A percentile compares a stretch with the other conserved stretches of the same genome.
Conservation (phyloP, 2,329 filamentous ascomycete species). For the Hypoxylon sp. region DNA sequence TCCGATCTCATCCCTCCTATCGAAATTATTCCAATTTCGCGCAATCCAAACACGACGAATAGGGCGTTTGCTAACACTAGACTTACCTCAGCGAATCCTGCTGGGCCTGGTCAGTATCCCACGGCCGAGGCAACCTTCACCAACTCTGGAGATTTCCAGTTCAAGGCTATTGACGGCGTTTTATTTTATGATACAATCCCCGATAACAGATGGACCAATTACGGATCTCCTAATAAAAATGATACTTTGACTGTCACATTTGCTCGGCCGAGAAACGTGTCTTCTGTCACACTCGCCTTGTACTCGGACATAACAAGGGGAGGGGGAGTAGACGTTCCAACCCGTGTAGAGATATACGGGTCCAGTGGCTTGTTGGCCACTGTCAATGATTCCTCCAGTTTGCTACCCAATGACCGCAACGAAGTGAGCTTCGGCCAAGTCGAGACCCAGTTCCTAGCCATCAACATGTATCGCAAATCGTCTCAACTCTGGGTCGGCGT, state of each 20-base stretch:
- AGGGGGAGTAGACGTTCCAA: slow-evolving; percentile 51
- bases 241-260: slow-evolving; percentile 54
- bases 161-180: slow-evolving; percentile 59
- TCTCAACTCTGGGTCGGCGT: slow-evolving; percentile 48
- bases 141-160: slow-evolving; percentile 52
- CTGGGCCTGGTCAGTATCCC: slow-evolving; percentile 53
- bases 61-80: slow-evolving; percentile 10
- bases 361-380: slow-evolving; percentile 41
- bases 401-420: slow-evolving; percentile 50
- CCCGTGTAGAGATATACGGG: slow-evolving; percentile 49
- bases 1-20: background rate
- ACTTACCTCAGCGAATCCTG: slow-evolving; percentile 52
- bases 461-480: slow-evolving; percentile 49
- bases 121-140: slow-evolving; percentile 55
- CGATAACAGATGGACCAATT: slow-evolving; percentile 58
- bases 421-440: slow-evolving; percentile 47
- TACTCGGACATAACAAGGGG: slow-evolving; percentile 53
- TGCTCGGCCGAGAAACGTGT: slow-evolving; percentile 52
- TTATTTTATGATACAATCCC: slow-evolving; percentile 57
- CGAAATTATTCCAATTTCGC: background rate
- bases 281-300: slow-evolving; percentile 53
- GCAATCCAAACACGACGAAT: background rate
- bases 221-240: slow-evolving; percentile 51
- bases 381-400: slow-evolving; percentile 32
- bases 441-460: slow-evolving; percentile 50